phyloP scores from a whole-genome alignment of 345 rosid species.

The Arabidopsis thaliana region DNA sequence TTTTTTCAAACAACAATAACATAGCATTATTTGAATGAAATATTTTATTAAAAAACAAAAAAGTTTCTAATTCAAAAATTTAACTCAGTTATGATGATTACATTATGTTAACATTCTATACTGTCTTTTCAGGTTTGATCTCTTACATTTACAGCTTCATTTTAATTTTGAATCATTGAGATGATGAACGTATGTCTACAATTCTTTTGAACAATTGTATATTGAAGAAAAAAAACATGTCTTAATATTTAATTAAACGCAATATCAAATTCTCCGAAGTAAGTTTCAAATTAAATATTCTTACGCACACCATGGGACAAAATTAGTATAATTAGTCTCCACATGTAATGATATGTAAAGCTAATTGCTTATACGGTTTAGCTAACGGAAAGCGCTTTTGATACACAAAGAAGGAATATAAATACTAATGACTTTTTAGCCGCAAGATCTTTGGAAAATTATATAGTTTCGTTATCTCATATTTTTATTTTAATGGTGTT shows the following conservation, averaged over 20 bases:
- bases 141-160: too few species aligned
- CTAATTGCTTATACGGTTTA: conserved; percentile 36
- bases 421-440: conserved; percentile 17
- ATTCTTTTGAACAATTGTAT: too few species aligned
- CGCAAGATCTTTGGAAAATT: conserved; percentile 26
- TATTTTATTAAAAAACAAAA: too few species aligned
- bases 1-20: too few species aligned
- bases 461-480: conserved; percentile 15
- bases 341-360: conserved; percentile 40
- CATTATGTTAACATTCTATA: too few species aligned
- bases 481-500: background rate
- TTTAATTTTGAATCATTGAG: too few species aligned
- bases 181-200: too few species aligned
- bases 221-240: too few species aligned
- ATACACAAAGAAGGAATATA: conserved; percentile 12
- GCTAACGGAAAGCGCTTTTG: conserved; percentile 42
- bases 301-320: conserved; percentile 4
- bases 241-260: background rate
- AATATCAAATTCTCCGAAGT: background rate
- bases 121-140: too few species aligned
- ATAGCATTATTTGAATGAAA: too few species aligned
- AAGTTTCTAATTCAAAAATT: too few species aligned
- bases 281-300: background rate
- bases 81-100: too few species aligned
- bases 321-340: conserved; percentile 24